Base-by-base conservation (phyloP, 2,329 filamentous ascomycete species). In the Fusarium anguioides region DNA sequence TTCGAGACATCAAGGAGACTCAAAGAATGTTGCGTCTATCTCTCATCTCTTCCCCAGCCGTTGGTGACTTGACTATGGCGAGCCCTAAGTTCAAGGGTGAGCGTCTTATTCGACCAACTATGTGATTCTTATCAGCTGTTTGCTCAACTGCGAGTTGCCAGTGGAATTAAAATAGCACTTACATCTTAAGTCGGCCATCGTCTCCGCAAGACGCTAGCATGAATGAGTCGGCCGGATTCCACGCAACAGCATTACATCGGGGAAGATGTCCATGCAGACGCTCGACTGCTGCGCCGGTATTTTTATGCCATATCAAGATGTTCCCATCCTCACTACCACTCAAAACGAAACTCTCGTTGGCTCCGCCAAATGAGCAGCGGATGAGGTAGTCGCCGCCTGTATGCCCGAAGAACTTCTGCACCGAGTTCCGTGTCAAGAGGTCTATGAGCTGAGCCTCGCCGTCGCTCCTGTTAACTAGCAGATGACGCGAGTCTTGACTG, bases 201-300 rank as follows among this genome's bases (percentile, higher is more conserved):
- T 99, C 96, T 18, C 95, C 94, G 59, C 92, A 95, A 14, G 94
- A 95, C 17, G 94, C 96, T 78, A 97, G 93, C 82, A 97, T 90
- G 63, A 87, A 87, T 2, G 93, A 89, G 74, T 97, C 88, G 12
- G 81, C 84, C 2, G 96, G 94, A 73, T 95, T 96, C 95, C 96
- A 99, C 21, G 91, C 86, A 35, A 96, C 91, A 9, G 93, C 87
- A 75, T 97, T 98, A 67, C 96, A 95, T 31, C 93, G 90, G 14
- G 86, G 85, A 8, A 82, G 81, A 72, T 98, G 95, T 0, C 89
- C 94, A 29, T 88, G 85, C 4, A 98, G 82, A 45, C 87, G 89
- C 74, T 94, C 92, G 8, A 99, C 88, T 1, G 91, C 83, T 8
- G 86, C 83, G 8, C 93, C 93, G 33, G 91, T 93, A 56, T 89